These are phyloP conservation scores for Spongospora subterranea DNA, from an alignment of 208 protist species.

Conservation along the genomic window DNA sequence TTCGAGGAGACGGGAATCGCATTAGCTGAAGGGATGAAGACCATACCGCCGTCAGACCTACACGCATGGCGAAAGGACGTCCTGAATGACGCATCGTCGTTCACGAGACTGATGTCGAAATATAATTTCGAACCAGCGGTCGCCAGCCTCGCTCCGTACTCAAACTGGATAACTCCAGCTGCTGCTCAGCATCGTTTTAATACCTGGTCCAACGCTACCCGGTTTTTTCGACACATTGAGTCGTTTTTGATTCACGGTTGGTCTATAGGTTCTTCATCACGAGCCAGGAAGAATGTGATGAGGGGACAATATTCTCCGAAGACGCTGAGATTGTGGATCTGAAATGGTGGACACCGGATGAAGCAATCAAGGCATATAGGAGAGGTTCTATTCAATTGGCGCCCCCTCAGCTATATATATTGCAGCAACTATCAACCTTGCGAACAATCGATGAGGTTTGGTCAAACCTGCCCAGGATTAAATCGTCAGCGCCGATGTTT, in stretches of 20 bases:
- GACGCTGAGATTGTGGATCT: not conserved
- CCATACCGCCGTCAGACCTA: not conserved
- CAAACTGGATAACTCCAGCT: constrained; percentile 14
- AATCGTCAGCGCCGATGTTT: not conserved
- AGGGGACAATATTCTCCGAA: not conserved
- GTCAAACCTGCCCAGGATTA: not conserved
- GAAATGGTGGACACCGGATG: not conserved
- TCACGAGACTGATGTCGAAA: not conserved
- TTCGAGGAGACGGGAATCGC: constrained; percentile 25
- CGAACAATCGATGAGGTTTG: not conserved
- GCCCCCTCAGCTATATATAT: constrained; percentile 12
- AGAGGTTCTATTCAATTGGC: not conserved
- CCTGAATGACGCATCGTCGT: not conserved
- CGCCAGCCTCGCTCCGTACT: not conserved
- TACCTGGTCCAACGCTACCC: not conserved
- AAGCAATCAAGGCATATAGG: constrained; percentile 18
- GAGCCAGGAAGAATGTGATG: not conserved
- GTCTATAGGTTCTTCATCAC: constrained; percentile 50
- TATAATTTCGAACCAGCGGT: not conserved
- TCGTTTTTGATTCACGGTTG: not conserved
- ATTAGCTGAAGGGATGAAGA: not conserved
- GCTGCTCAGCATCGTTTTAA: not conserved
- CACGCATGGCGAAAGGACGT: not conserved
- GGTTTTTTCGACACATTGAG: not conserved
- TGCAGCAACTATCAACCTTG: not conserved